Conservation (phyloP, 768 basidiomycete species). For the Hirschioporus abietinus region DNA sequence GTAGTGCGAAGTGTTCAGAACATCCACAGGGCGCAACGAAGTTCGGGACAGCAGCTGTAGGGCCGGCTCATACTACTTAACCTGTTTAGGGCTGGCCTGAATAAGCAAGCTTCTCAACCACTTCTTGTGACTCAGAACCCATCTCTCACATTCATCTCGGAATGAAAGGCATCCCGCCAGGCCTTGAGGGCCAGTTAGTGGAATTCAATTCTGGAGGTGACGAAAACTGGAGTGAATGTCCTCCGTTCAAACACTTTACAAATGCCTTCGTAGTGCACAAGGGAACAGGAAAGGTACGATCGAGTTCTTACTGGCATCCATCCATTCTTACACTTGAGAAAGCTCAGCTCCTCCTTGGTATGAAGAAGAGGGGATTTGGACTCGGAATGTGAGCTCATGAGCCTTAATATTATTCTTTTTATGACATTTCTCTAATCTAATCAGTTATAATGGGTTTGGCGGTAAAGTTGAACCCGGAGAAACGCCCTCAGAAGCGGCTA, state of each 20-base stretch:
- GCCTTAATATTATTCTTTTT: neutral
- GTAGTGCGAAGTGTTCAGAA: neutral
- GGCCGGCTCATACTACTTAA: neutral
- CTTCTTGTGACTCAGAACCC: constrained; percentile 16
- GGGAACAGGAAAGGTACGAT: constrained; percentile 12
- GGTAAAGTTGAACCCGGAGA: constrained; percentile 82
- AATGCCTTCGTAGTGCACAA: constrained; percentile 63
- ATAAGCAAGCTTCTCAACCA: neutral
- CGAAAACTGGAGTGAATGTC: constrained; percentile 34
- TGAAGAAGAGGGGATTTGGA: constrained; percentile 79
- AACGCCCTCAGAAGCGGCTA: constrained; percentile 60
- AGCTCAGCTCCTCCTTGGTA: constrained; percentile 62
- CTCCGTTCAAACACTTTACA: constrained; percentile 51
- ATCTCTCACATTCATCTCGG: constrained; percentile 22
- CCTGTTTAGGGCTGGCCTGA: neutral
- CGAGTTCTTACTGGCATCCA: neutral
- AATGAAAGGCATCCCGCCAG: constrained; percentile 29
- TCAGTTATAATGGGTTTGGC: constrained; percentile 84
- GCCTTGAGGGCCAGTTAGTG: constrained; percentile 28
- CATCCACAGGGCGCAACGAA: neutral
- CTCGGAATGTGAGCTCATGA: constrained; percentile 42
- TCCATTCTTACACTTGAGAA: neutral
- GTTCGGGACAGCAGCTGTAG: neutral
- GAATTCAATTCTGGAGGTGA: constrained; percentile 38
- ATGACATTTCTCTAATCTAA: constrained; percentile 3